A percentile compares a stretch with the other conserved stretches of the same genome.
phyloP scores from a whole-genome alignment of 2,329 filamentous ascomycete species.

The Diaporthe citrichinensis region DNA sequence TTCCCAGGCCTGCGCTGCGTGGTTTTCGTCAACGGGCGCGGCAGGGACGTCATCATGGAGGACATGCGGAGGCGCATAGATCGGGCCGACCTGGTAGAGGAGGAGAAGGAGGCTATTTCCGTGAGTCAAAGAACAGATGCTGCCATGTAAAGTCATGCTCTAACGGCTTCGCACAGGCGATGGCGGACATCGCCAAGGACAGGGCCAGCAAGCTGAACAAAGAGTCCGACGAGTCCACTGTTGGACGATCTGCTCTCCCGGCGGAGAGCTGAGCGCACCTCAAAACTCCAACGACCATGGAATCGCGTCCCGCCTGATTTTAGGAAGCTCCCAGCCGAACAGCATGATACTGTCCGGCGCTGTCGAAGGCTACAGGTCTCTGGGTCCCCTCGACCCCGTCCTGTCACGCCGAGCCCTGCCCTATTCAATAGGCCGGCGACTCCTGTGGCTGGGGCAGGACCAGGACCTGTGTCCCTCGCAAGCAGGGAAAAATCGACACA shows the following conservation, averaged over 20 bases:
- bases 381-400: background rate
- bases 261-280: constrained; percentile 18
- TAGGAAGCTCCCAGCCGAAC: background rate
- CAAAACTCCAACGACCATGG: background rate
- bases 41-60: constrained; percentile 80
- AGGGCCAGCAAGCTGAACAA: constrained; percentile 74
- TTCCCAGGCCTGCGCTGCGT: constrained; percentile 91
- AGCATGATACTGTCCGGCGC: background rate
- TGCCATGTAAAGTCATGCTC: constrained; percentile 35
- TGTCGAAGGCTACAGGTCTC: background rate
- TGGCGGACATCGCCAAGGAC: constrained; percentile 92
- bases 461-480: background rate
- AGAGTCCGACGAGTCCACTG: constrained; percentile 38
- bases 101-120: constrained; percentile 81
- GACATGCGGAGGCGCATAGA: constrained; percentile 85
- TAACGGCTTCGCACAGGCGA: constrained; percentile 71
- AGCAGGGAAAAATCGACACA: background rate
- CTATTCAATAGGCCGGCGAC: background rate
- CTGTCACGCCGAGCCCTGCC: background rate
- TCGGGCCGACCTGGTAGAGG: constrained; percentile 73
- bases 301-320: background rate
- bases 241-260: constrained; percentile 38
- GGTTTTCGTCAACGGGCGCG: constrained; percentile 90
- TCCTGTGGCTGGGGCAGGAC: background rate
- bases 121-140: constrained; percentile 60